Base-by-base conservation (phyloP, 768 basidiomycete genomes). In the Phanerochaete carnosa region DNA sequence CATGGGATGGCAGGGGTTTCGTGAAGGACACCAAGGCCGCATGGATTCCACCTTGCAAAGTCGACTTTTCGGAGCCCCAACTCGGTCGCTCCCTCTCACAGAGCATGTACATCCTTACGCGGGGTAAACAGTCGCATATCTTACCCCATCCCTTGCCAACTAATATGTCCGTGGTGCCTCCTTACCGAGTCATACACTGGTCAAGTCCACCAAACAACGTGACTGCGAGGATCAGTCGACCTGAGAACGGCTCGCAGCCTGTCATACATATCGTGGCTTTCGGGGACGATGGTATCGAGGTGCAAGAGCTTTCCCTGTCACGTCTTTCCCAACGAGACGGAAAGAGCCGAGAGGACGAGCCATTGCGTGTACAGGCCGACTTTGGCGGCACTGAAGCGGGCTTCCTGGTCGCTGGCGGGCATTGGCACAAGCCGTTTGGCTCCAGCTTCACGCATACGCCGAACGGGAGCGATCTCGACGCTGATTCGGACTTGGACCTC, bases 181-280 rank as follows among this genome's bases (percentile, higher is more conserved):
- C 92, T 2, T 74, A 90, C 29, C 77, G 77, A 51, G 72, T 78
- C 7, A 62, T 89, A 15, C 71, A 68, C 43, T 93, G 92, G 92
- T 78, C 80, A 43, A 77, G 76, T 1, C 63, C 76, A 1, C 90
- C 91, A 16, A 76, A 80, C 19, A 74, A 79, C 58, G 78, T 94
- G 32, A 71, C 74, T 30, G 74, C 83, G 19, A 79, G 91, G 9
- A 73, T 85, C 8, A 82, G 80, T 63, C 62, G 75, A 12, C 71
- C 77, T 7, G 60, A 59, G 12, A 64, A 65, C 29, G 62, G 68
- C 35, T 53, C 66, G 1, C 70, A 73, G 11, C 80, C 83, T 9
- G 80, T 83, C 65, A 72, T 94, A 47, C 92, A 94, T 69, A 70
- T 92, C 35, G 75, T 89, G 49, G 86, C 83, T 19, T 83, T 93